Percentiles rank a stretch among this genome's conserved stretches.
phyloP scores from a whole-genome alignment of 2,329 filamentous ascomycete species.

The Phyllosticta ampelicida region DNA sequence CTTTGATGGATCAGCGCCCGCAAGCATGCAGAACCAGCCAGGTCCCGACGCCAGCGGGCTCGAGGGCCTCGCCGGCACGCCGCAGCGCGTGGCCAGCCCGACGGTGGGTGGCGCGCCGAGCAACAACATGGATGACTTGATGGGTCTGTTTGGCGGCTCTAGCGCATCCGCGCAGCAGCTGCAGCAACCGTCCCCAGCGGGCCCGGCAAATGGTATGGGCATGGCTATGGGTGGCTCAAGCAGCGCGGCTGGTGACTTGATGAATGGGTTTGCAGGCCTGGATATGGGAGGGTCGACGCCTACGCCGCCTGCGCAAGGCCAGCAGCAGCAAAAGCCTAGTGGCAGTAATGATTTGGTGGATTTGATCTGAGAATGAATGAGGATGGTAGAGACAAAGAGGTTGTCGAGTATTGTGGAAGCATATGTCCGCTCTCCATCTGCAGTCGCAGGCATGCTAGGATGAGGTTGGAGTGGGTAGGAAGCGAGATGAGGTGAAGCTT shows the following conservation, averaged over 20 bases:
- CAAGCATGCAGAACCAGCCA: slow-evolving; percentile 63
- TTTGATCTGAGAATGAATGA: slow-evolving; percentile 6
- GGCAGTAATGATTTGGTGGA: slow-evolving; percentile 10
- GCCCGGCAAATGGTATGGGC: slow-evolving; percentile 16
- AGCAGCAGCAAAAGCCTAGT: slow-evolving; percentile 1
- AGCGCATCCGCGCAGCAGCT: slow-evolving; percentile 22
- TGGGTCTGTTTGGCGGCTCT: slow-evolving; percentile 53
- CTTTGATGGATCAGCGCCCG: slow-evolving; percentile 85
- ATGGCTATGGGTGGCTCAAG: slow-evolving; percentile 22
- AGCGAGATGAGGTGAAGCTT: no score
- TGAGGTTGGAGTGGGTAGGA: no score
- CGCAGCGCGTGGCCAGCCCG: slow-evolving; percentile 58
- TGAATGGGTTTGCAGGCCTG: slow-evolving; percentile 75
- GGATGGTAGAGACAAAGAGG: neutral
- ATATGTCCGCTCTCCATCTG: no score
- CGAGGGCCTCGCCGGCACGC: slow-evolving; percentile 51
- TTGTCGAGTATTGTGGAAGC: neutral
- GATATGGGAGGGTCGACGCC: slow-evolving; percentile 63
- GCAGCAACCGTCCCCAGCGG: neutral
- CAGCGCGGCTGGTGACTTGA: slow-evolving; percentile 44
- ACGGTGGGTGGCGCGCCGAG: slow-evolving; percentile 33
- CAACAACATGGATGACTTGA: slow-evolving; percentile 71
- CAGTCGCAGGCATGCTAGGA: no score
- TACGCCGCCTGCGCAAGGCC: slow-evolving; percentile 43
- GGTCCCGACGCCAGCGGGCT: slow-evolving; percentile 38